Base-by-base conservation (phyloP, 2,329 filamentous ascomycete species). In the Piedraia hortae region DNA sequence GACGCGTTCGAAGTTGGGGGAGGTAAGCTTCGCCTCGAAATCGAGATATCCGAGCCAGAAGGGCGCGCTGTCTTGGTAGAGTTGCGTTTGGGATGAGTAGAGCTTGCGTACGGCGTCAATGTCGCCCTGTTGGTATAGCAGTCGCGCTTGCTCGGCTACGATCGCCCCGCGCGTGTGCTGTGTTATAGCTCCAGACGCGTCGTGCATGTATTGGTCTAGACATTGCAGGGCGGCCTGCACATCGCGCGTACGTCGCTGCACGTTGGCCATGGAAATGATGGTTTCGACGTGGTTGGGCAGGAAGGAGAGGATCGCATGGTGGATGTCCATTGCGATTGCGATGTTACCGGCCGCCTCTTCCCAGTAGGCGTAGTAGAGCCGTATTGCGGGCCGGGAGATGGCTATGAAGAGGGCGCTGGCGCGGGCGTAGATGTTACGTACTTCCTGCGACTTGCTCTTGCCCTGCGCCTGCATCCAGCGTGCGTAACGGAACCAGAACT, bases 401-500 rank as follows among this genome's bases (percentile, higher is more conserved):
- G 82, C 78, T 1, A 89, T 75, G 41, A 71, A 91, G 23, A 89
- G 48, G 22, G 64, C 78, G 32, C 72, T 68, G 6, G 82, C 85
- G 25, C 78, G 66, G 42, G 82, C 66, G 41, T 88, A 93, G 31
- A 93, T 85, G 44, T 75, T 80, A 26, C 85, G 70, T 4, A 82
- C 69, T 39, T 91, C 80, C 41, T 91, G 75, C 20, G 78, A 66
- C 43, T 88, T 90, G 33, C 57, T 65, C n/a, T n/a, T n/a, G 2
- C 62, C 49, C 39, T 89, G 74, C 0, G 64, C 64, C 27, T 61
- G 57, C 73, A 91, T 89, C 85, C 85, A 97, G 18, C 82, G 59
- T 9, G 72, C 75, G 45, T 90, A 97, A n/a, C 85, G 71, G 37
- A 89, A 65, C 85, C 85, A 97, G 45, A 93, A 89, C 41, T 93